Evolutionary conservation across 306 rosid species (phyloP).

Genomic region (Carpinus fangiana): DNA sequence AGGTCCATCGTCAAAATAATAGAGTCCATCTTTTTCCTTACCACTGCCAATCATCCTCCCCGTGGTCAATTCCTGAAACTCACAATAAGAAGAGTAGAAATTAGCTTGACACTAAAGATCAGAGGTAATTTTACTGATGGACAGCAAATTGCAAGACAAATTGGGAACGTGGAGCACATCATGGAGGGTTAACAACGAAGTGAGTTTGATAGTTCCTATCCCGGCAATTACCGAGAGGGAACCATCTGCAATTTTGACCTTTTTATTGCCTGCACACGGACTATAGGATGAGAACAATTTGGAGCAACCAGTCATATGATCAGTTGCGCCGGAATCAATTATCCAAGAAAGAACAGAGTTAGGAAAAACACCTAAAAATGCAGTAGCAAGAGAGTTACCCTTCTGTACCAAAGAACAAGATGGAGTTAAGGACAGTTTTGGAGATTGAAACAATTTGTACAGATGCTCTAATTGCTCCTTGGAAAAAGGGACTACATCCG

Average conservation of each 20-base stretch:
- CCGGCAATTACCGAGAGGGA: not conserved
- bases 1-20: not conserved
- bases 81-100: not conserved
- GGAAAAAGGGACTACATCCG: too few species aligned
- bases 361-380: too few species aligned
- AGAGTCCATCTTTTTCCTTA: constrained; percentile 10
- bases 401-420: too few species aligned
- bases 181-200: not conserved
- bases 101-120: not conserved
- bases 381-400: too few species aligned
- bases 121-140: not conserved
- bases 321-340: not conserved
- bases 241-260: not conserved
- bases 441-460: too few species aligned
- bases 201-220: not conserved
- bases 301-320: not conserved
- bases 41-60: constrained; percentile 21
- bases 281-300: not conserved
- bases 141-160: not conserved
- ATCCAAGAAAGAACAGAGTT: not conserved
- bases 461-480: too few species aligned
- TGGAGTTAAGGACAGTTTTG: too few species aligned
- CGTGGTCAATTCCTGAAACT: not conserved
- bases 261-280: not conserved
- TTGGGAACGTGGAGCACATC: constrained; percentile 7